A percentile compares a stretch with the other conserved stretches of the same genome.
phyloP scores from a whole-genome alignment of 441 rosid species.

The Geranium incanum region DNA sequence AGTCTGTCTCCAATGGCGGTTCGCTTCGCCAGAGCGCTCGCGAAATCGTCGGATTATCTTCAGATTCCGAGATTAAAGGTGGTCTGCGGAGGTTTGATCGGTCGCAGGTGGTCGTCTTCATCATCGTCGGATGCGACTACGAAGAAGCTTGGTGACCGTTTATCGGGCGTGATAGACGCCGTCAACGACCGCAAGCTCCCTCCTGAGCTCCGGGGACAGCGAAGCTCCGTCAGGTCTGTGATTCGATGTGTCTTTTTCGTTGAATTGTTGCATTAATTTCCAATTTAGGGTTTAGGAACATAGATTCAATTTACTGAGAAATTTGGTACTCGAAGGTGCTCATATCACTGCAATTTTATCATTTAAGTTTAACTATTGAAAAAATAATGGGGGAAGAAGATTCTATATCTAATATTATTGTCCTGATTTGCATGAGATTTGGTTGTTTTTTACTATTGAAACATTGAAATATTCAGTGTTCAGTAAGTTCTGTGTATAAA shows the following conservation, averaged over 20 bases:
- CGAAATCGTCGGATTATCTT: constrained; percentile 19
- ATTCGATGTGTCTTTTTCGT: not conserved
- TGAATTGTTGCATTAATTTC: too few species aligned
- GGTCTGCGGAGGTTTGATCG: constrained; percentile 16
- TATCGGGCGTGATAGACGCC: constrained; percentile 56
- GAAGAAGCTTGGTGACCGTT: constrained; percentile 47
- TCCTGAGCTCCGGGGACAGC: constrained; percentile 84
- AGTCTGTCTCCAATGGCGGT: constrained; percentile 31
- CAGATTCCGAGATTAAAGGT: constrained; percentile 14
- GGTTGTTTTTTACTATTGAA: not conserved
- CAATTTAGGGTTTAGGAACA: not conserved
- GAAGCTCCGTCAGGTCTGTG: constrained; percentile 52
- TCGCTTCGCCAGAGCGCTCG: constrained; percentile 31
- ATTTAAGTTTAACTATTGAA: not conserved
- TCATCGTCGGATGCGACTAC: constrained; percentile 35
- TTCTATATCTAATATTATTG: not conserved
- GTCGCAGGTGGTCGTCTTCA: constrained; percentile 31
- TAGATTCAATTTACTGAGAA: not conserved
- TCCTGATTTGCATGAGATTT: not conserved
- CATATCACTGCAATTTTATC: not conserved
- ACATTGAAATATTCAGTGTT: too few species aligned
- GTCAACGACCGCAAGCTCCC: constrained; percentile 79
- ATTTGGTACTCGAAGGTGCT: not conserved
- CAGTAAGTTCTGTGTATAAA: too few species aligned
- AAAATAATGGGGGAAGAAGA: not conserved